Base-by-base conservation (phyloP, 345 rosid genomes). In the Cardiospermum halicacabum region DNA sequence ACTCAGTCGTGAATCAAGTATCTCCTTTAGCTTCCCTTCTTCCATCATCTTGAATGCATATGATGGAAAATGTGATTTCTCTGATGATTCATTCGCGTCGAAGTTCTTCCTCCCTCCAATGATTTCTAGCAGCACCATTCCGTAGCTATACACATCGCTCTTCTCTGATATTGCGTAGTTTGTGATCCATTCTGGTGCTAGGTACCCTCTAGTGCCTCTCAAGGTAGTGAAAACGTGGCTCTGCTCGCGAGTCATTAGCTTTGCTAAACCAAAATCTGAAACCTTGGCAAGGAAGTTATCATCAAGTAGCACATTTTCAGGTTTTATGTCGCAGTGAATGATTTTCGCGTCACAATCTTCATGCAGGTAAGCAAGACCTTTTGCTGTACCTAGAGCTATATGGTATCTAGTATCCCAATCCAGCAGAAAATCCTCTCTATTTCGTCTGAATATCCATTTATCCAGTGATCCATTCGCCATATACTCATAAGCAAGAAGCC, bases 161-260 rank as follows among this genome's bases (percentile, higher is more conserved):
- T 93, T 93, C 80, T 93, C 98, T 0, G 97, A 93, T 71, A 93
- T 93, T 0, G 94, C 98, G 6, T 82, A 84, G 78, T 85, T 93
- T 54, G 98, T 93, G 75, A 93, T 84, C 98, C 97, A 93, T 48
- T 93, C 97, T 0, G 97, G 97, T 12, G 97, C 97, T 5, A 93
- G 85, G 74, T 93, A 93, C 13, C 98, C 98, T 48, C 98, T 77
- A 15, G 98, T 93, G 67, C 98, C 97, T 5, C 96, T 78, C 65
- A 93, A 69, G 2, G 98, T 93, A 1, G 96, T 90, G 81, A 90
- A 88, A 2, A 93, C 96, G 42, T 86, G 89, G 81, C 96, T 93
- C 67, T 93, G 96, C 76, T 93, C 97, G 5, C 97, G 80, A 26
- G 78, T 86, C 97, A 93, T 93, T 22, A 88, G 80, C 81, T 93